phyloP scores from a whole-genome alignment of 805 yeast species.

The Tetrapisispora namnaoensis region DNA sequence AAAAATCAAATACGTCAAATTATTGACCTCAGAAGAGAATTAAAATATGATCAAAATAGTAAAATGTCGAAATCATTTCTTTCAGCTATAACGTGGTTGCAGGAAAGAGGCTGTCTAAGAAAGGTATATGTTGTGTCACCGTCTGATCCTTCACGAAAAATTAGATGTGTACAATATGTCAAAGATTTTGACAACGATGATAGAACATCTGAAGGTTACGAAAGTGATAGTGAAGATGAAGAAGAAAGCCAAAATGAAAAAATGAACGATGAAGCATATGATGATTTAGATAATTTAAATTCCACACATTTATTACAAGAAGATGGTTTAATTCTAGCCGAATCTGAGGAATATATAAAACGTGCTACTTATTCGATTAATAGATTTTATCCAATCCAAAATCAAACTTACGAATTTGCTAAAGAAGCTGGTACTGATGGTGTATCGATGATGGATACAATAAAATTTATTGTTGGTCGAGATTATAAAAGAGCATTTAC shows the following conservation, averaged over 20 bases:
- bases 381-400: constrained; percentile 50
- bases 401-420: constrained; percentile 49
- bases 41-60: constrained; percentile 38
- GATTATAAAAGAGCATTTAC: constrained; percentile 43
- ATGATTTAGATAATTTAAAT: constrained; percentile 22
- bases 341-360: constrained; percentile 6
- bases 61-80: constrained; percentile 39
- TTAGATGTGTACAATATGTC: constrained; percentile 37
- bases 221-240: constrained; percentile 23
- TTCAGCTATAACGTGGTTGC: constrained; percentile 38
- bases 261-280: constrained; percentile 18
- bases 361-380: constrained; percentile 30
- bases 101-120: constrained; percentile 37
- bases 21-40: constrained; percentile 49
- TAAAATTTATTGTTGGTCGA: constrained; percentile 42
- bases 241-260: constrained; percentile 25
- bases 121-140: constrained; percentile 43
- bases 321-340: constrained; percentile 19
- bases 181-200: constrained; percentile 32
- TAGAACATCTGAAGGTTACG: constrained; percentile 15
- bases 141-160: constrained; percentile 37
- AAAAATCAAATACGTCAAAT: constrained; percentile 53
- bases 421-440: constrained; percentile 39
- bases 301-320: constrained; percentile 23
- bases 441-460: constrained; percentile 47